phyloP scores from a whole-genome alignment of 2,329 filamentous ascomycete genomes.

The Cercospora sp. region DNA sequence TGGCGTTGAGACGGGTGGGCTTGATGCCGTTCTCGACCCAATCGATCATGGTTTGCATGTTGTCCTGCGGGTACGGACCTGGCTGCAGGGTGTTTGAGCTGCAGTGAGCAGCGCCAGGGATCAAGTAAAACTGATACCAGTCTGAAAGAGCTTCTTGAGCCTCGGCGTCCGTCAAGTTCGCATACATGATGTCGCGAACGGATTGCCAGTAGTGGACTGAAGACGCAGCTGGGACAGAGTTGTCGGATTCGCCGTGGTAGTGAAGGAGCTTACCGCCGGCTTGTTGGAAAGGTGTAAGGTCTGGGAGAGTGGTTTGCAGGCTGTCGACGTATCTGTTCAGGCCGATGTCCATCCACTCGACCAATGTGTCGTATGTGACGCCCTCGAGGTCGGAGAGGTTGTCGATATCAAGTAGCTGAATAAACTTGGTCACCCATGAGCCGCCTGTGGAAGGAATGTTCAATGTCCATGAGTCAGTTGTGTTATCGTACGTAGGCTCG shows the following conservation, averaged over 20 bases:
- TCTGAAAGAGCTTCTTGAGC: conserved; percentile 46
- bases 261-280: conserved; percentile 58
- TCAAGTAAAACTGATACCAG: conserved; percentile 57
- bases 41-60: conserved; percentile 51
- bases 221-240: conserved; percentile 54
- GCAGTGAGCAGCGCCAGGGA: conserved; percentile 58
- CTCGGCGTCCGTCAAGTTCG: conserved; percentile 41
- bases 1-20: conserved; percentile 48
- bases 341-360: conserved; percentile 55
- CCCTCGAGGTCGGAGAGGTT: conserved; percentile 48
- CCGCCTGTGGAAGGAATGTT: conserved; percentile 40
- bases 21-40: conserved; percentile 55
- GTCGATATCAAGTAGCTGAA: conserved; percentile 44
- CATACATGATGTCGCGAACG: conserved; percentile 55
- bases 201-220: conserved; percentile 59
- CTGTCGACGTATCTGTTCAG: conserved; percentile 51
- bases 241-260: conserved; percentile 59
- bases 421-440: conserved; percentile 47
- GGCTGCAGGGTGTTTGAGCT: conserved; percentile 43
- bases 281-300: conserved; percentile 53
- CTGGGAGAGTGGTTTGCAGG: conserved; percentile 57
- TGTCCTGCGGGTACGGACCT: conserved; percentile 49
- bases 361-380: conserved; percentile 58
- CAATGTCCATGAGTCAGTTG: conserved; percentile 39
- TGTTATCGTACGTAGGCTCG: conserved; percentile 39